These are phyloP conservation scores for Gracilaria caudata DNA, from an alignment of 23 red algal species.

Conservation along the genomic window DNA sequence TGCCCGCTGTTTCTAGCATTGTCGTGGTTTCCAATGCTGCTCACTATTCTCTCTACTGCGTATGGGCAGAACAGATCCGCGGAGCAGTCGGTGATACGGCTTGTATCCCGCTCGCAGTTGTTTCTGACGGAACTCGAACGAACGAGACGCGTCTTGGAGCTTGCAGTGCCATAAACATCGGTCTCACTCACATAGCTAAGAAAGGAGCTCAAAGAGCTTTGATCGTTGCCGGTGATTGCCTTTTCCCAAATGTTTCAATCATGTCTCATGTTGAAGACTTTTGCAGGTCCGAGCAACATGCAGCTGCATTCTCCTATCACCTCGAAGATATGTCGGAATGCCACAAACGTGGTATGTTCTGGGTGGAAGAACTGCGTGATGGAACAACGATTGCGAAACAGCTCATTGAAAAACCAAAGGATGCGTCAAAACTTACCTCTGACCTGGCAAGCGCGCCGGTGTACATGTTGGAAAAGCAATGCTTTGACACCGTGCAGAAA, in stretches of 20 bases:
- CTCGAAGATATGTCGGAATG: constrained; percentile 53
- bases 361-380: neutral
- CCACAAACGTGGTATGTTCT: constrained; percentile 56
- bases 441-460: constrained; percentile 67
- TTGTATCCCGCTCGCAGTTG: neutral
- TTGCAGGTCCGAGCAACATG: neutral
- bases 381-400: constrained; percentile 20
- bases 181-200: neutral
- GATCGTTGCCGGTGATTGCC: constrained; percentile 74
- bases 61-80: constrained; percentile 36
- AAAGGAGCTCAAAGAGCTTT: constrained; percentile 22
- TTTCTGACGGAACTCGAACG: constrained; percentile 27
- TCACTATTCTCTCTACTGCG: constrained; percentile 46
- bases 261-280: constrained; percentile 19
- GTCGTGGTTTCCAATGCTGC: constrained; percentile 67
- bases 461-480: constrained; percentile 37
- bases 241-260: constrained; percentile 60
- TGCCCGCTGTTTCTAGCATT: constrained; percentile 5
- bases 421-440: constrained; percentile 24
- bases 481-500: neutral
- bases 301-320: constrained; percentile 61
- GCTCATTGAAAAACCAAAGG: constrained; percentile 68
- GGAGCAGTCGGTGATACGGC: neutral
- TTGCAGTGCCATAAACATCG: constrained; percentile 49
- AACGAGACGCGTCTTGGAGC: constrained; percentile 56